Conservation (phyloP, 2,329 filamentous ascomycete species). For the Shiraia bambusicola region DNA sequence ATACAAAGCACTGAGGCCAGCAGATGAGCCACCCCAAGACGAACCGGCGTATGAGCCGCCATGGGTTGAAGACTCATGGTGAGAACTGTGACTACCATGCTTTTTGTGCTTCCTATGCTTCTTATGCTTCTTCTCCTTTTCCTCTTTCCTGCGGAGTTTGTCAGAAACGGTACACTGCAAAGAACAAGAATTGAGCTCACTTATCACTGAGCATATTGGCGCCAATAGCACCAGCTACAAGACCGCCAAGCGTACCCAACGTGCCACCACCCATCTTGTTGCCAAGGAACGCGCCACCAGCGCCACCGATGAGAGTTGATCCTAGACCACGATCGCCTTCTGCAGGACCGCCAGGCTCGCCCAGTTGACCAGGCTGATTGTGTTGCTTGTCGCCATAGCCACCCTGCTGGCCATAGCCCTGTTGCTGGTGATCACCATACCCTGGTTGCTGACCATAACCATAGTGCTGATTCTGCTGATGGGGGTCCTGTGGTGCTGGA, state of each 20-base stretch:
- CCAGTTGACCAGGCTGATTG: conserved; percentile 45
- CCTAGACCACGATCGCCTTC: conserved; percentile 60
- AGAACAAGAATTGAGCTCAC: conserved; percentile 23
- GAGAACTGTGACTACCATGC: conserved; percentile 28
- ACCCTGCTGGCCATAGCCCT: conserved; percentile 8
- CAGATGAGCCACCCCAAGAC: conserved; percentile 36
- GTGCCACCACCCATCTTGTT: conserved; percentile 57
- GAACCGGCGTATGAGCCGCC: conserved; percentile 19
- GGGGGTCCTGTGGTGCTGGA: conserved; percentile 12
- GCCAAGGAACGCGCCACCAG: conserved; percentile 57
- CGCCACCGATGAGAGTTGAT: conserved; percentile 56
- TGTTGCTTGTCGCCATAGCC: conserved; percentile 10
- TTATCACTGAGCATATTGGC: conserved; percentile 55
- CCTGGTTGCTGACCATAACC: conserved; percentile 22
- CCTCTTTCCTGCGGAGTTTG: conserved; percentile 22
- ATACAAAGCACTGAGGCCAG: conserved; percentile 39
- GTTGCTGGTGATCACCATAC: conserved; percentile 36
- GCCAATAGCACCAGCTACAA: conserved; percentile 56
- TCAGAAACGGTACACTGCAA: conserved; percentile 4
- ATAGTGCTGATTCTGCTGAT: conserved; percentile 25
- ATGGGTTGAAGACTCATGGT: conserved; percentile 25
- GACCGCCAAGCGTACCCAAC: conserved; percentile 54
- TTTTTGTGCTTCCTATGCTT: conserved; percentile 44
- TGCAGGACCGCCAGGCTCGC: conserved; percentile 33
- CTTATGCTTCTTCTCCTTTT: conserved; percentile 40